Evolutionary conservation across 2,329 filamentous ascomycete species (phyloP).

Genomic region (Teratosphaeria viscida): DNA sequence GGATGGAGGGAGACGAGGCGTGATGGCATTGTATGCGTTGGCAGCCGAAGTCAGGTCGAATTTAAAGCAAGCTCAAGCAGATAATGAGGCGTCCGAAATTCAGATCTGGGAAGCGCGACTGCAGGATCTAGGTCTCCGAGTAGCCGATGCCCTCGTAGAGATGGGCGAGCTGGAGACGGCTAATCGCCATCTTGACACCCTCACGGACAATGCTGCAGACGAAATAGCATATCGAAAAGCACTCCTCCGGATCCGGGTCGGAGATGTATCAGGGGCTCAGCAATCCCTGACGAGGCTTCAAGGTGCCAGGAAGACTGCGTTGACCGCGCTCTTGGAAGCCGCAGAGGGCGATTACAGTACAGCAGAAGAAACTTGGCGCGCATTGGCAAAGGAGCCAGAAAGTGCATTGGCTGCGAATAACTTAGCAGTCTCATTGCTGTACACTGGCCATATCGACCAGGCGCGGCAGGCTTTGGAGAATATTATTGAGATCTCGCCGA

Average conservation of each 20-base stretch:
- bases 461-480: slow-evolving; percentile 57
- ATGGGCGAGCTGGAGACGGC: slow-evolving; percentile 84
- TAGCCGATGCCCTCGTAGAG: slow-evolving; percentile 59
- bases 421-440: slow-evolving; percentile 71
- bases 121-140: slow-evolving; percentile 59
- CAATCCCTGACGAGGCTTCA: slow-evolving; percentile 39
- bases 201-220: slow-evolving; percentile 38
- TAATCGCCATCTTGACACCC: slow-evolving; percentile 55
- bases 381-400: slow-evolving; percentile 37
- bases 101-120: slow-evolving; percentile 63
- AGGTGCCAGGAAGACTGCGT: slow-evolving; percentile 30
- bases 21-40: slow-evolving; percentile 86
- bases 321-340: slow-evolving; percentile 53
- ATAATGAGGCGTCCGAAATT: slow-evolving; percentile 46
- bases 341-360: slow-evolving; percentile 61
- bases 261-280: slow-evolving; percentile 50
- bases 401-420: slow-evolving; percentile 73
- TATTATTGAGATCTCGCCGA: slow-evolving; percentile 51
- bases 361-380: slow-evolving; percentile 53
- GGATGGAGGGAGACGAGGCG: slow-evolving; percentile 62
- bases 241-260: slow-evolving; percentile 67
- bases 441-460: slow-evolving; percentile 65
- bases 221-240: slow-evolving; percentile 37
- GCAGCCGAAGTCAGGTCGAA: slow-evolving; percentile 30
- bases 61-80: slow-evolving; percentile 24